Conservation (phyloP, 2,329 filamentous ascomycete species). For the Colletotrichum theobromicola region DNA sequence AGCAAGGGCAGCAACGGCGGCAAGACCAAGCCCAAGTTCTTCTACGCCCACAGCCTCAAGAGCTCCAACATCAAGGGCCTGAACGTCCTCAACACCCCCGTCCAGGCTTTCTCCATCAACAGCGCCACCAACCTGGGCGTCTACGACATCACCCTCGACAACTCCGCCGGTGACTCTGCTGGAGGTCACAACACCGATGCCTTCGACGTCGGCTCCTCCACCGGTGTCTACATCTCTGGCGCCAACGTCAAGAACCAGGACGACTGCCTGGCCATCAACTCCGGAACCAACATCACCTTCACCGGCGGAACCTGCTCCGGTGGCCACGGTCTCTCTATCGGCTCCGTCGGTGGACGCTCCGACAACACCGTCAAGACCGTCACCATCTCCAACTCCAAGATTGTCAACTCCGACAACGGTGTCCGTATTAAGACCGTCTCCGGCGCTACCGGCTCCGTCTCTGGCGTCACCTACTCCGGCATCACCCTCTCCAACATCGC, state of each 20-base stretch:
- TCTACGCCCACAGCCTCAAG: slow-evolving; percentile 48
- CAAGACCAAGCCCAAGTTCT: slow-evolving; percentile 68
- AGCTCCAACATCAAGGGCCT: slow-evolving; percentile 41
- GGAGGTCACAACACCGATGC: slow-evolving; percentile 61
- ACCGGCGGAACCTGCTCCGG: slow-evolving; percentile 47
- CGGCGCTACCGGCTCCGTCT: slow-evolving; percentile 48
- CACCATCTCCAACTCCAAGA: slow-evolving; percentile 51
- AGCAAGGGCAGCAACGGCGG: slow-evolving; percentile 63
- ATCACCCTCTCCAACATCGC: slow-evolving; percentile 47
- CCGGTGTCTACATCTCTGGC: slow-evolving; percentile 54
- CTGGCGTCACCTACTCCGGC: slow-evolving; percentile 46
- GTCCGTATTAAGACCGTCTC: slow-evolving; percentile 56
- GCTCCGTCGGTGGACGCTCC: slow-evolving; percentile 49
- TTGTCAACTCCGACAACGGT: slow-evolving; percentile 59
- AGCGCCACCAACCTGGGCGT: slow-evolving; percentile 36
- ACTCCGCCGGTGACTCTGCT: slow-evolving; percentile 38
- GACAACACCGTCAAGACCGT: slow-evolving; percentile 59
- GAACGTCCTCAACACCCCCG: slow-evolving; percentile 46
- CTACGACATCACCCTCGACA: slow-evolving; percentile 41
- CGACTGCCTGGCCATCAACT: slow-evolving; percentile 65
- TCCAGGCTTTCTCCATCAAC: slow-evolving; percentile 47
- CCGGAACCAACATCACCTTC: slow-evolving; percentile 53
- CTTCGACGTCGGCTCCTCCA: slow-evolving; percentile 59
- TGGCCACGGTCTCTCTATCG: slow-evolving; percentile 48
- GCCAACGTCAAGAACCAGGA: slow-evolving; percentile 65